Evolutionary conservation across 208 protist genomes (phyloP).

Genomic region (Trypanosomatidae sp.): DNA sequence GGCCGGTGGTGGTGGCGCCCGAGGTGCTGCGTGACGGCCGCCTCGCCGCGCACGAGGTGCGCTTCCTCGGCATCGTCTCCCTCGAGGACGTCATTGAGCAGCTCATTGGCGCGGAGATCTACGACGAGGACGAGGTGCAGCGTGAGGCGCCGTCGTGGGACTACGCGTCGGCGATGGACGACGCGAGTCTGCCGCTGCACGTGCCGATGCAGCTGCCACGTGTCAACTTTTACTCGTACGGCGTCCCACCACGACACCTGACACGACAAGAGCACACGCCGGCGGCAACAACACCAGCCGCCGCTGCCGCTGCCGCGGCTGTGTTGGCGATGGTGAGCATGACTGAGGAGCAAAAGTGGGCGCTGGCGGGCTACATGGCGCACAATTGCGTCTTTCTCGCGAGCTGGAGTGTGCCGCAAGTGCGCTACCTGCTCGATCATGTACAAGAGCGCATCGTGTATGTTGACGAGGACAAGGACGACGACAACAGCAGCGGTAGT

Average conservation of each 20-base stretch:
- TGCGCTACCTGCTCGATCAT: constrained; percentile 41
- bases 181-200: neutral
- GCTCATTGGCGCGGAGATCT: constrained; percentile 55
- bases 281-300: constrained; percentile 3
- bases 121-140: constrained; percentile 57
- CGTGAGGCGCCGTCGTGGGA: neutral
- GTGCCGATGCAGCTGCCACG: constrained; percentile 10
- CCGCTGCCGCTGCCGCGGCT: neutral
- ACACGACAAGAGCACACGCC: no score
- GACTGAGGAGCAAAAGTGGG: constrained; percentile 51
- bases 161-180: neutral
- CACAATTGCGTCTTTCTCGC: constrained; percentile 44
- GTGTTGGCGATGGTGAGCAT: no score
- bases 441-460: constrained; percentile 28
- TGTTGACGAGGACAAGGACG: constrained; percentile 1
- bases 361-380: constrained; percentile 40
- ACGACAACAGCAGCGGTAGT: neutral
- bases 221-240: constrained; percentile 72
- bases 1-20: neutral
- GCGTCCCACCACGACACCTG: constrained; percentile 1
- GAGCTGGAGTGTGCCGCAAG: constrained; percentile 29
- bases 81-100: constrained; percentile 74
- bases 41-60: neutral
- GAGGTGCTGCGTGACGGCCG: neutral
- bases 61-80: constrained; percentile 41